Evolutionary conservation across 163 green algal genomes (phyloP), one percentile per base, ranked within the genome.

Genomic region (Smithsoniella earleae): DNA sequence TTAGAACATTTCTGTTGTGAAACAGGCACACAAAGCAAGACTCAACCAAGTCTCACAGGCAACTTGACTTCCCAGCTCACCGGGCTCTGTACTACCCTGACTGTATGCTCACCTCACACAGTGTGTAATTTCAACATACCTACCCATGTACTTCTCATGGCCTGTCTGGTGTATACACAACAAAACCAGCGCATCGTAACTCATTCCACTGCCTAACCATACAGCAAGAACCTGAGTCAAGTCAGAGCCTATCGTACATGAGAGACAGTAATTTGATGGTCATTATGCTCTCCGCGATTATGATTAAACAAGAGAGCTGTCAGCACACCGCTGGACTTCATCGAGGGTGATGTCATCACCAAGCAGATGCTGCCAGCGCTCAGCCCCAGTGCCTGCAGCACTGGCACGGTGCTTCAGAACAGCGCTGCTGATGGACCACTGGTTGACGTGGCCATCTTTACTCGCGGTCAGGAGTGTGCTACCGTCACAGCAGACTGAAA

Each of bases 241-340:
- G 4, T 8, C 5, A 66, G 16, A 44, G 25, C 6, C 36, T 46
- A 8, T 46, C 81, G 16, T 30, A 82, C 83, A 81, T 73, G 75
- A 38, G 5, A 81, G 77, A 25, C 73, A 81, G 75, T 89, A 91
- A n/a, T n/a, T n/a, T n/a, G n/a, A n/a, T n/a, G n/a, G n/a, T n/a
- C n/a, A n/a, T n/a, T n/a, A n/a, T n/a, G n/a, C n/a, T n/a, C n/a
- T n/a, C n/a, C n/a, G n/a, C n/a, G n/a, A n/a, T n/a, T n/a, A n/a
- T n/a, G n/a, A n/a, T n/a, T n/a, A n/a, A n/a, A n/a, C n/a, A n/a
- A n/a, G n/a, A n/a, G n/a, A n/a, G n/a, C n/a, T n/a, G n/a, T n/a
- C n/a, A n/a, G n/a, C n/a, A 76, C 85, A 89, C 75, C 90, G 83
- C 18, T 72, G 55, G 49, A 88, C 76, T 62, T 93, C 85, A 22